A percentile compares a stretch with the other conserved stretches of the same genome.
These are phyloP conservation scores for Brassica cretica DNA, from an alignment of 345 rosid genomes.

Conservation along the genomic window DNA sequence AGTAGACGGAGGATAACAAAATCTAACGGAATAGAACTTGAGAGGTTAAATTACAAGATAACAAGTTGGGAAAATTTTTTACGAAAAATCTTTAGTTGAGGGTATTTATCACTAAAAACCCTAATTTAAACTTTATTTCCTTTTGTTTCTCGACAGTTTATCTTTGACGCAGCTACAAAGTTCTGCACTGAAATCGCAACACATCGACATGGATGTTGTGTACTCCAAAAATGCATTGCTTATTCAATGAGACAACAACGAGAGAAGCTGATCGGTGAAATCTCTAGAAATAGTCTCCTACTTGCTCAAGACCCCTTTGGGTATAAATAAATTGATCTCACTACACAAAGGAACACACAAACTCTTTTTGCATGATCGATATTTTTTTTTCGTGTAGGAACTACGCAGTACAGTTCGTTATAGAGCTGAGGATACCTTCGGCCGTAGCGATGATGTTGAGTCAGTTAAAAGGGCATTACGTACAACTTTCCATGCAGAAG, in stretches of 20 bases:
- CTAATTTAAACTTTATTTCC: background rate
- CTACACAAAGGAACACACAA: background rate
- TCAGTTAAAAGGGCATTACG: slow-evolving; percentile 59
- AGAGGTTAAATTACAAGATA: too few relatives aligned
- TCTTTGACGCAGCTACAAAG: slow-evolving; percentile 55
- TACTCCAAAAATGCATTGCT: slow-evolving; percentile 59
- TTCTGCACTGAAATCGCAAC: slow-evolving; percentile 58
- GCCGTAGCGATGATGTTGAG: slow-evolving; percentile 44
- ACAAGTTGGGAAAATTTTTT: too few relatives aligned
- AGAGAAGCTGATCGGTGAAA: slow-evolving; percentile 46
- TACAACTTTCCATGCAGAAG: slow-evolving; percentile 54
- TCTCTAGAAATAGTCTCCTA: slow-evolving; percentile 49
- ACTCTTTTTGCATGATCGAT: slow-evolving; percentile 6
- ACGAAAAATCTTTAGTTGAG: too few relatives aligned
- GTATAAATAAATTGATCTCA: slow-evolving; percentile 25
- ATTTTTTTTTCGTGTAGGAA: slow-evolving; percentile 33
- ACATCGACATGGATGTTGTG: slow-evolving; percentile 65
- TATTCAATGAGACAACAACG: slow-evolving; percentile 50
- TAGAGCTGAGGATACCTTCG: slow-evolving; percentile 51
- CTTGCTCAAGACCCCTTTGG: slow-evolving; percentile 62
- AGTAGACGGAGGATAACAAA: too few relatives aligned
- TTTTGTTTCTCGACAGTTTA: slow-evolving; percentile 40
- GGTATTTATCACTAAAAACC: too few relatives aligned
- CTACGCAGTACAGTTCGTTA: slow-evolving; percentile 58
- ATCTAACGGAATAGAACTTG: too few relatives aligned